Evolutionary conservation across 768 basidiomycete species (phyloP).

Genomic region (Tricholoma sp.): DNA sequence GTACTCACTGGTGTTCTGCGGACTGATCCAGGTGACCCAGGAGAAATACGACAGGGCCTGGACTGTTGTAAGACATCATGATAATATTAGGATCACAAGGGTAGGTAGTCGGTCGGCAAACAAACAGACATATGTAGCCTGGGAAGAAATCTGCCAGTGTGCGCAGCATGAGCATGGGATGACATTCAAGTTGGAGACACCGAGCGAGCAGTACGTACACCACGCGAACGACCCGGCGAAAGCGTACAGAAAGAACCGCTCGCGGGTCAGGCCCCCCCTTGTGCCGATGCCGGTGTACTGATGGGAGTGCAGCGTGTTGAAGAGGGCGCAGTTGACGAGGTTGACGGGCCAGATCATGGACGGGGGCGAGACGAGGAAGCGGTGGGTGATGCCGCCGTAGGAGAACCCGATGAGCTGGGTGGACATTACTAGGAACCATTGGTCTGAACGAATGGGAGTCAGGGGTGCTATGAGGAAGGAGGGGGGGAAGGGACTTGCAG

Average conservation of each 20-base stretch:
- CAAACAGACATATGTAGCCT: slow-evolving; percentile 44
- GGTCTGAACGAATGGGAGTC: too few species aligned
- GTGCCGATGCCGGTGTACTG: slow-evolving; percentile 61
- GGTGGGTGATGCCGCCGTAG: slow-evolving; percentile 64
- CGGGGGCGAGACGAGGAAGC: slow-evolving; percentile 72
- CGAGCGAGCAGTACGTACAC: too few species aligned
- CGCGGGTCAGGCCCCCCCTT: slow-evolving; percentile 64
- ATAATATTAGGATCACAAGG: too few species aligned
- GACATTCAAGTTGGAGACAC: too few species aligned
- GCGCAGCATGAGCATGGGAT: too few species aligned
- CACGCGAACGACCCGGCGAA: slow-evolving; percentile 54
- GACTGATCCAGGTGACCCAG: slow-evolving; percentile 62
- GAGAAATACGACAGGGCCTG: slow-evolving; percentile 57
- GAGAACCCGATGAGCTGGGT: slow-evolving; percentile 81
- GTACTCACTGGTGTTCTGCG: slow-evolving; percentile 54
- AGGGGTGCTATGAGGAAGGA: too few species aligned
- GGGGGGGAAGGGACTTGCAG: too few species aligned
- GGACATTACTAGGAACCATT: slow-evolving; percentile 76
- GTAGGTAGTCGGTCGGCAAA: slow-evolving; percentile 28
- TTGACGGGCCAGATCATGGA: slow-evolving; percentile 80
- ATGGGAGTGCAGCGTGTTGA: slow-evolving; percentile 80
- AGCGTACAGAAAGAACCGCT: slow-evolving; percentile 70
- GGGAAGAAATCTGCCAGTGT: slow-evolving; percentile 43
- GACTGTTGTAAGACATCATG: too few species aligned
- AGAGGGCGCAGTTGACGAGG: slow-evolving; percentile 66